These are phyloP conservation scores for Geopyxis carbonaria DNA, from an alignment of 495 filamentous ascomycete species.

Conservation along the genomic window DNA sequence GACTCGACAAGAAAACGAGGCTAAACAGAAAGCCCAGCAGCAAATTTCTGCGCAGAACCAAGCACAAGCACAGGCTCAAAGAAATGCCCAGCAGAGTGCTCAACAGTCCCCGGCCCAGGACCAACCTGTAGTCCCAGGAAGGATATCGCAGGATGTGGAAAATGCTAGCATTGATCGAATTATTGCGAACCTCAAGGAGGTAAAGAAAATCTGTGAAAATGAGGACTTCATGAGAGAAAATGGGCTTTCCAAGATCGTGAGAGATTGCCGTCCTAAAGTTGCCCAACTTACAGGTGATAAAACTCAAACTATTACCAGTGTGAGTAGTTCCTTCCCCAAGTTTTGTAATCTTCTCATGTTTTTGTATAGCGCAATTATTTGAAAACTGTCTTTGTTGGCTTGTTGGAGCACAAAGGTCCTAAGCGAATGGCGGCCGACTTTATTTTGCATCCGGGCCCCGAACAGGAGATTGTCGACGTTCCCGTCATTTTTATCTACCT, in stretches of 20 bases:
- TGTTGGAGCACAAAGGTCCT: conserved; percentile 34
- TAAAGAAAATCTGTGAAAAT: conserved; percentile 13
- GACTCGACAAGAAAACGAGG: conserved; percentile 10
- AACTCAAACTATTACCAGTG: conserved; percentile 18
- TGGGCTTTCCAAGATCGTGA: conserved; percentile 15
- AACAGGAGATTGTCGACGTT: conserved; percentile 35
- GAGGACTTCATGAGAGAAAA: conserved; percentile 16
- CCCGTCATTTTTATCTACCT: conserved; percentile 65
- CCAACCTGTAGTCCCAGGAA: conserved; percentile 17
- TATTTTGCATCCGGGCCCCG: conserved; percentile 39
- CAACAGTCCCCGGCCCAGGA: background rate
- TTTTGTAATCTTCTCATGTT: background rate
- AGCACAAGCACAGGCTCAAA: conserved; percentile 2
- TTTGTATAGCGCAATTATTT: conserved; percentile 15
- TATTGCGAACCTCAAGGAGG: conserved; percentile 18
- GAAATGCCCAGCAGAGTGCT: background rate
- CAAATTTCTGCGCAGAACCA: conserved; percentile 4
- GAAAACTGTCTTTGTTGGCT: conserved; percentile 14
- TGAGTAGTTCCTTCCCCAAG: conserved; percentile 8
- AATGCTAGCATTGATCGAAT: conserved; percentile 14
- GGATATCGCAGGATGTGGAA: conserved; percentile 13
- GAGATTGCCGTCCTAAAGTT: conserved; percentile 22
- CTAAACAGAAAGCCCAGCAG: conserved; percentile 9
- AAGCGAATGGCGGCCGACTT: conserved; percentile 53
- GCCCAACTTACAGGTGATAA: conserved; percentile 24